These are phyloP conservation scores for Teratosphaeria nubilosa DNA, from an alignment of 2,329 filamentous ascomycete genomes.

Conservation along the genomic window DNA sequence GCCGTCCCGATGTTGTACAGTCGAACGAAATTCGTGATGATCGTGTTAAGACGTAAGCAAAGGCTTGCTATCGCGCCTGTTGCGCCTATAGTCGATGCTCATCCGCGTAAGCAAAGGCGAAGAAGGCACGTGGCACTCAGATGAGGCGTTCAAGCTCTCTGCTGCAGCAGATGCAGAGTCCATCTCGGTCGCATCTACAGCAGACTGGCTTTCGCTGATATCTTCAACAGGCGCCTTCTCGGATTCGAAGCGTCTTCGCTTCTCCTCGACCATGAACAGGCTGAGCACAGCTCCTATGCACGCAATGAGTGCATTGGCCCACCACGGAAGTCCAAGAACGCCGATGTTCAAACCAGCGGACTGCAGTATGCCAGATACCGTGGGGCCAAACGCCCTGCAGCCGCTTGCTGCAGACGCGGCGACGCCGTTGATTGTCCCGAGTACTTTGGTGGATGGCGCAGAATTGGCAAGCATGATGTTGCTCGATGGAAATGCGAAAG, in stretches of 20 bases:
- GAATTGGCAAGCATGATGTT: constrained; percentile 84
- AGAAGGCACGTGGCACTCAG: constrained; percentile 17
- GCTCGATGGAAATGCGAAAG: constrained; percentile 82
- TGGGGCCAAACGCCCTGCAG: constrained; percentile 79
- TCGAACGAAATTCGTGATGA: neutral
- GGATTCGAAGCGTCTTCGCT: constrained; percentile 15
- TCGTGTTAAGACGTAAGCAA: neutral
- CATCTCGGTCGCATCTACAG: constrained; percentile 7
- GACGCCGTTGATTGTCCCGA: constrained; percentile 87
- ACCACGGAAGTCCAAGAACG: constrained; percentile 87
- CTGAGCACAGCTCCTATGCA: constrained; percentile 64
- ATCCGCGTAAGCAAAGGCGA: constrained; percentile 19
- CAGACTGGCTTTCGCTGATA: constrained; percentile 5
- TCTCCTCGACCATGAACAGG: constrained; percentile 50
- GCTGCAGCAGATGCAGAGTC: constrained; percentile 8
- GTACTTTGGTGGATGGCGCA: constrained; percentile 69
- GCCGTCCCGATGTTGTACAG: neutral
- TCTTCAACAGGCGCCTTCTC: constrained; percentile 17
- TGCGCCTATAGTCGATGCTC: constrained; percentile 6
- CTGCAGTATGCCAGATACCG: constrained; percentile 76
- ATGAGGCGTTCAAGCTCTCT: constrained; percentile 16
- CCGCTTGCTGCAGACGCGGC: constrained; percentile 86
- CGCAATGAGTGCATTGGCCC: constrained; percentile 72
- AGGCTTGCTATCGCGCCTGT: constrained; percentile 4
- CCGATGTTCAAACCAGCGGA: constrained; percentile 67